These are phyloP conservation scores for Solanum commersonii DNA, from an alignment of 257 asterid species.

Conservation along the genomic window DNA sequence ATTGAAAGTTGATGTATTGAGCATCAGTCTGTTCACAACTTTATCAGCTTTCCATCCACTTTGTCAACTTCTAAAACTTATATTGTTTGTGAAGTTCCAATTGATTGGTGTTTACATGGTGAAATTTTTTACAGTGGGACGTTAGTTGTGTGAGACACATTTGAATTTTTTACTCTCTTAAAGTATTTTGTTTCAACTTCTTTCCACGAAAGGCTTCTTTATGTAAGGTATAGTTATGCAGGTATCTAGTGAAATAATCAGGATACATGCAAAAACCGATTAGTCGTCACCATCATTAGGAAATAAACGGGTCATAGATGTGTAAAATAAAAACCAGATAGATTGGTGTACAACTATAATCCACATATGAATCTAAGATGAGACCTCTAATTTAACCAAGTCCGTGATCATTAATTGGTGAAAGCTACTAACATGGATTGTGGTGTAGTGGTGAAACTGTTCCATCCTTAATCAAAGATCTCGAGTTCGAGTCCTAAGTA, in stretches of 20 bases:
- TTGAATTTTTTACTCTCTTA: not conserved
- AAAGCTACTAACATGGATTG: not conserved
- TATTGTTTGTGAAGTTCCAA: too few relatives aligned
- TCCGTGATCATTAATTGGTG: not conserved
- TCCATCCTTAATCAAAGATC: too few relatives aligned
- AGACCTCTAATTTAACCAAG: too few relatives aligned
- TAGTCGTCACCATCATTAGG: not conserved
- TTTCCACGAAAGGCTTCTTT: not conserved
- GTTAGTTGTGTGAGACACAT: not conserved
- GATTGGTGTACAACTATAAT: too few relatives aligned
- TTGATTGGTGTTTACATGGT: too few relatives aligned
- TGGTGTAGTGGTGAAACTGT: too few relatives aligned
- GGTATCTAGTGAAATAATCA: not conserved
- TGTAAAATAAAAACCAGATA: too few relatives aligned
- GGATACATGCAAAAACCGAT: not conserved
- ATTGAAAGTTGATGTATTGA: not conserved
- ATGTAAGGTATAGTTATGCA: not conserved
- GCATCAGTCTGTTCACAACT: too few relatives aligned
- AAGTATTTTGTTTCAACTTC: too few relatives aligned
- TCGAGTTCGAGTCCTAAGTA: too few relatives aligned
- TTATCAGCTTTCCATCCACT: not conserved
- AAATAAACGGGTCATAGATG: not conserved
- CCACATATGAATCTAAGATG: too few relatives aligned
- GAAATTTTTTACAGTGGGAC: too few relatives aligned
- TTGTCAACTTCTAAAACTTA: not conserved